Evolutionary conservation across 306 rosid genomes (phyloP).

Genomic region (Dryas octopetala): DNA sequence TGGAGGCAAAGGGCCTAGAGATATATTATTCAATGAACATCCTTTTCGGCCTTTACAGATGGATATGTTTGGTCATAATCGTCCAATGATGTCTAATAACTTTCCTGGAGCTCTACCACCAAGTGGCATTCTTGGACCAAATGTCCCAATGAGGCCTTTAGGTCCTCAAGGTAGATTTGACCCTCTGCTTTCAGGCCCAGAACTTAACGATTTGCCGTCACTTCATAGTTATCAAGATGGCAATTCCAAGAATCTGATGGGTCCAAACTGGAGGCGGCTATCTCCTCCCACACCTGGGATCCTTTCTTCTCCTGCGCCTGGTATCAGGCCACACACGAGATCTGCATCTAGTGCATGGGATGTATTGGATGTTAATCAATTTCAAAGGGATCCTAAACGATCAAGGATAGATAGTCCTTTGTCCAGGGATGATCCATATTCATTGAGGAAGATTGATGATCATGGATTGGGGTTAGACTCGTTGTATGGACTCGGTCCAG

Average conservation of each 20-base stretch:
- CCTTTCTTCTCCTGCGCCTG: constrained; percentile 68
- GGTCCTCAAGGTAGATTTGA: constrained; percentile 77
- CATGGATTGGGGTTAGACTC: constrained; percentile 55
- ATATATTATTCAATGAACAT: constrained; percentile 55
- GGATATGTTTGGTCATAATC: constrained; percentile 65
- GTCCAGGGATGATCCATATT: constrained; percentile 57
- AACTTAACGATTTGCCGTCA: constrained; percentile 53
- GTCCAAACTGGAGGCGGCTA: constrained; percentile 78
- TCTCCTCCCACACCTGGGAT: constrained; percentile 80
- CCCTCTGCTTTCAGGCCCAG: constrained; percentile 56
- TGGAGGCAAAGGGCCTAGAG: constrained; percentile 73
- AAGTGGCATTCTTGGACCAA: constrained; percentile 57
- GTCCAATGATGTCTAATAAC: constrained; percentile 59
- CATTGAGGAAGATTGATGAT: constrained; percentile 57
- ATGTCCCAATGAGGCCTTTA: constrained; percentile 64
- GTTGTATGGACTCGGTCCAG: constrained; percentile 52
- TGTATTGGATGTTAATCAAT: constrained; percentile 66
- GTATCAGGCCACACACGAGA: constrained; percentile 54
- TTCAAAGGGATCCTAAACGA: constrained; percentile 78
- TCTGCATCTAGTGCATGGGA: constrained; percentile 75
- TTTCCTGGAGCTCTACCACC: constrained; percentile 61
- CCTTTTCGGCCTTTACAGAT: constrained; percentile 59
- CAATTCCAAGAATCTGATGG: constrained; percentile 60
- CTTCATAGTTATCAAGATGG: constrained; percentile 65
- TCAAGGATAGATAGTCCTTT: constrained; percentile 64